Conservation (phyloP, 2,329 filamentous ascomycete genomes). For the Cercospora sesami region DNA sequence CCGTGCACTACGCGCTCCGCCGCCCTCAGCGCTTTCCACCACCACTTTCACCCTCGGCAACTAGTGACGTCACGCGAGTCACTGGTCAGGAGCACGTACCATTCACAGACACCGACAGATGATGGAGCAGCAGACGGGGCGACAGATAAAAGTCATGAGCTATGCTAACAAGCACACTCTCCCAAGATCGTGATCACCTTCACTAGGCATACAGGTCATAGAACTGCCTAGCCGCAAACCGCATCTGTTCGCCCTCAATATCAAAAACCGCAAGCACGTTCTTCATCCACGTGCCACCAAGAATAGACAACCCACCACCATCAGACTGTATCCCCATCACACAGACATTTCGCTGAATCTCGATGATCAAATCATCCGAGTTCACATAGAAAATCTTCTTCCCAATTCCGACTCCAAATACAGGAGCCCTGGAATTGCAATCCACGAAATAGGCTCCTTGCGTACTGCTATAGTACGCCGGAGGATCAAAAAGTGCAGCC, state of each 20-base stretch:
- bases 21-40: not conserved
- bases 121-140: not conserved
- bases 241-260: slow-evolving; percentile 49
- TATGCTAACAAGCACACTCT: not conserved
- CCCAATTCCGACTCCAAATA: slow-evolving; percentile 45
- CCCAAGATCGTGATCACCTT: not conserved
- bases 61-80: not conserved
- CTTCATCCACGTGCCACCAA: slow-evolving; percentile 53
- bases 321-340: slow-evolving; percentile 39
- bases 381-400: slow-evolving; percentile 40
- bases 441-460: slow-evolving; percentile 42
- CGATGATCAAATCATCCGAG: slow-evolving; percentile 34
- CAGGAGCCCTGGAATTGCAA: slow-evolving; percentile 46
- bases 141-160: not conserved
- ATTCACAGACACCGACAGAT: not conserved
- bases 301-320: slow-evolving; percentile 40
- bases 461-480: slow-evolving; percentile 40
- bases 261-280: slow-evolving; percentile 55
- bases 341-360: slow-evolving; percentile 29
- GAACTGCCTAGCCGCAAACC: slow-evolving; percentile 45
- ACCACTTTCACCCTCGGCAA: not conserved
- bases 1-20: not conserved
- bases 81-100: not conserved
- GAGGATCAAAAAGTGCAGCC: slow-evolving; percentile 47
- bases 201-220: slow-evolving; percentile 17